Percentiles rank a stretch among this genome's conserved stretches.
phyloP scores from a whole-genome alignment of 371 early-diverging fungal genomes.

The Cladochytrium tenue region DNA sequence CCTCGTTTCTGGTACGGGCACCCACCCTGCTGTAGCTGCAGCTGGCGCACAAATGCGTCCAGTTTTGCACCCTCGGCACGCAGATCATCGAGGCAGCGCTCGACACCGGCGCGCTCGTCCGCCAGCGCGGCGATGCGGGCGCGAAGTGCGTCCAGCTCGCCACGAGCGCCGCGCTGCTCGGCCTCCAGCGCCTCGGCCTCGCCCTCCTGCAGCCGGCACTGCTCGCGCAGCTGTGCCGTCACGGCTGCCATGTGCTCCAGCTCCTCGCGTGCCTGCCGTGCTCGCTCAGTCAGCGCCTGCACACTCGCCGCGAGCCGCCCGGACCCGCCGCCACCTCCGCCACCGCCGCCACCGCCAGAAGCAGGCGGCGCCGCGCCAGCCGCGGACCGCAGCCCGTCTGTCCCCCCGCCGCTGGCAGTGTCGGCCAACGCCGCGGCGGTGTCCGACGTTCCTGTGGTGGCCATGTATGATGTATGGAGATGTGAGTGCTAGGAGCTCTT shows the following conservation, averaged over 20 bases:
- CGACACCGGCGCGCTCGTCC: constrained; percentile 26
- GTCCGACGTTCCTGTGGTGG: too few species aligned
- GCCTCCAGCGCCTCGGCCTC: constrained; percentile 31
- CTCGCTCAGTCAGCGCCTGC: constrained; percentile 31
- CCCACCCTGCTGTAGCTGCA: too few species aligned
- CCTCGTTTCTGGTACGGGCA: too few species aligned
- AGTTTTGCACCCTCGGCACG: constrained; percentile 31
- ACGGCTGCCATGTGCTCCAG: constrained; percentile 30
- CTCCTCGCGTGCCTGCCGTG: constrained; percentile 28
- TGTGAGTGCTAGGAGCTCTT: too few species aligned
- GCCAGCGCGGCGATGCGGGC: constrained; percentile 26
- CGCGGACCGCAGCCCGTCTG: too few species aligned
- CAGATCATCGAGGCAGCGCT: constrained; percentile 33
- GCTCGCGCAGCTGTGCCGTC: constrained; percentile 32
- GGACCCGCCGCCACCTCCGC: background rate
- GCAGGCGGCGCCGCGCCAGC: background rate
- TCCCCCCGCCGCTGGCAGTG: too few species aligned
- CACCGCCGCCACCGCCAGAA: background rate
- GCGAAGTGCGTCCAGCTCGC: constrained; percentile 28
- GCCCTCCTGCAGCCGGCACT: constrained; percentile 30
- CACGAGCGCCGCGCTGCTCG: constrained; percentile 19
- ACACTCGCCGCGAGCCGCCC: constrained; percentile 26
- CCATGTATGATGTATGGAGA: too few species aligned
- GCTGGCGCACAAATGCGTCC: constrained; percentile 26
- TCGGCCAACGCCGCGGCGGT: too few species aligned